Evolutionary conservation across 2,329 filamentous ascomycete species (phyloP), one percentile per base, ranked within the genome.

Genomic region (Lachnellula cervina): DNA sequence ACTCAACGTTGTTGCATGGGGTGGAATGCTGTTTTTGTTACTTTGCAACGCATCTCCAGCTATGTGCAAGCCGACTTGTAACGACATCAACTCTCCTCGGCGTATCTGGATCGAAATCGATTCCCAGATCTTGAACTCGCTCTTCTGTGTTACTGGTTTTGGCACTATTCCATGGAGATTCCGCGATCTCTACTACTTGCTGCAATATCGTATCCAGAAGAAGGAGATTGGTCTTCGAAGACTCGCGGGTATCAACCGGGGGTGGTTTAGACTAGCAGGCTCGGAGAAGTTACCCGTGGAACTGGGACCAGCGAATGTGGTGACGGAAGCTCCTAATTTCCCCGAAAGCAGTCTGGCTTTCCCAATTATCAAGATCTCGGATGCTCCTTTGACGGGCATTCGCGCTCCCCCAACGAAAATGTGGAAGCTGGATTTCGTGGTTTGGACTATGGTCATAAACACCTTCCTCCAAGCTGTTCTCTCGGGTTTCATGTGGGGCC

Each of bases 131-230:
- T 74, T 93, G 21, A 95, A 91, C 66, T 87, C 80, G 0, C 80
- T 96, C 1, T 96, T 96, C 77, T 94, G 89, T 71, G 85, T 95
- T 6, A 93, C 90, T 1, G 90, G 86, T 1, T 93, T 95, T 62
- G 90, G 90, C 0, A 78, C 94, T 13, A 86, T 88, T 1, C 90
- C 90, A 0, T 96, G 90, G 90, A 81, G 90, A 34, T 88, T 92
- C 63, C 79, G 90, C 34, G 90, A 96, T 68, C 73, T 90, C 9
- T 94, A 86, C 69, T 90, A 83, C 68, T 76, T 91, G 35, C 71
- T 88, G 49, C 78, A 80, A 65, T 94, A 80, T 72, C 79, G 89
- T 23, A 49, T 86, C 0, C 65, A 64, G 40, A 74, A 78, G 54
- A 73, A 82, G 51, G 67, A 79, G 28, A 69, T 78, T 17, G 86